These are phyloP conservation scores for Lentinula detonsa DNA, from an alignment of 768 basidiomycete species.

Conservation along the genomic window DNA sequence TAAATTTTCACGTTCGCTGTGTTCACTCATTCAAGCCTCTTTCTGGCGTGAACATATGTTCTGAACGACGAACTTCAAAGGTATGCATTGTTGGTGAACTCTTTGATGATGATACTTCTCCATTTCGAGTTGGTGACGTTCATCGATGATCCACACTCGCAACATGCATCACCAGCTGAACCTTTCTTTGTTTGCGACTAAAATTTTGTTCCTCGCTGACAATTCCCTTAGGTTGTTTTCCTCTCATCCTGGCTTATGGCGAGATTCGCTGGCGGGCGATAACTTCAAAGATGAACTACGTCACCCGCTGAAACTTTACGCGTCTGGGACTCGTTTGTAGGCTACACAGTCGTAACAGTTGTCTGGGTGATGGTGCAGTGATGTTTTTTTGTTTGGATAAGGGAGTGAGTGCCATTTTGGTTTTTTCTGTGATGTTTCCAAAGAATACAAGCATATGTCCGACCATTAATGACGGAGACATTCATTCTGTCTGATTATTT, in stretches of 20 bases:
- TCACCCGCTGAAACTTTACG: constrained; percentile 30
- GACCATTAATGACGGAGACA: constrained; percentile 51
- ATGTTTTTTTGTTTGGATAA: background rate
- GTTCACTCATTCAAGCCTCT: too few relatives aligned
- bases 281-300: constrained; percentile 23
- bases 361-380: background rate
- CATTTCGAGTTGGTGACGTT: constrained; percentile 71
- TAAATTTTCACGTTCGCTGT: background rate
- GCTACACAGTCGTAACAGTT: background rate
- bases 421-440: constrained; percentile 41
- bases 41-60: background rate
- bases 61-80: constrained; percentile 18
- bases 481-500: constrained; percentile 6
- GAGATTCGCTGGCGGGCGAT: constrained; percentile 33
- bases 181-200: constrained; percentile 17
- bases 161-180: constrained; percentile 75
- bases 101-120: constrained; percentile 60
- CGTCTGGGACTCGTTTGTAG: too few relatives aligned
- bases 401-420: background rate
- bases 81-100: constrained; percentile 16
- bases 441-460: constrained; percentile 73
- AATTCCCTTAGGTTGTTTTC: constrained; percentile 10
- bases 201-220: background rate
- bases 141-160: constrained; percentile 63
- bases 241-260: constrained; percentile 17